Percentiles rank a stretch among this genome's conserved stretches.
These are phyloP conservation scores for Pseudonitzschia multiseries DNA, from an alignment of 108 stramenopile genomes.

Conservation along the genomic window DNA sequence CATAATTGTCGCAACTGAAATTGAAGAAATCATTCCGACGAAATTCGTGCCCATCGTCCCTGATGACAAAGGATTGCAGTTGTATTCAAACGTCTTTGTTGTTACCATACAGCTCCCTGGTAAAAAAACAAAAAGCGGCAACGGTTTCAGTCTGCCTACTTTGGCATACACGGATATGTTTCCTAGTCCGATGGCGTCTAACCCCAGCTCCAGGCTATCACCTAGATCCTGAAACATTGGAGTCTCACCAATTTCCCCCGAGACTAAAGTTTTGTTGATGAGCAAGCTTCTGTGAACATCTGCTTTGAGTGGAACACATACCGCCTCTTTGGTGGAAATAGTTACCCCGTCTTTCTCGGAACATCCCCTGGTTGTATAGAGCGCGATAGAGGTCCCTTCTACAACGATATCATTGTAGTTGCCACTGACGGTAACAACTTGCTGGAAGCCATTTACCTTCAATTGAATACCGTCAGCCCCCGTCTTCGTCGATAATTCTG, in stretches of 20 bases:
- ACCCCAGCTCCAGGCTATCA: background rate
- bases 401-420: background rate
- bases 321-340: background rate
- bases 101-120: background rate
- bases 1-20: background rate
- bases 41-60: background rate
- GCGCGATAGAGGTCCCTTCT: background rate
- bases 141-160: background rate
- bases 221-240: background rate
- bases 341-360: background rate
- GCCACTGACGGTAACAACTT: slow-evolving; percentile 8
- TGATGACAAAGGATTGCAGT: slow-evolving; percentile 6
- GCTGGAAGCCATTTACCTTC: background rate
- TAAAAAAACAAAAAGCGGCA: background rate
- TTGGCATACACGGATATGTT: background rate
- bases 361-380: slow-evolving; percentile 1
- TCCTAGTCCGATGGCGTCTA: too few relatives aligned
- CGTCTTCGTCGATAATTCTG: background rate
- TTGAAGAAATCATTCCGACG: background rate
- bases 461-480: background rate
- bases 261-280: background rate
- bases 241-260: background rate
- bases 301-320: background rate
- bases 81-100: background rate
- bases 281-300: background rate